Evolutionary conservation across 2,329 filamentous ascomycete species (phyloP).

Genomic region (Pestalotiopsis sp.): DNA sequence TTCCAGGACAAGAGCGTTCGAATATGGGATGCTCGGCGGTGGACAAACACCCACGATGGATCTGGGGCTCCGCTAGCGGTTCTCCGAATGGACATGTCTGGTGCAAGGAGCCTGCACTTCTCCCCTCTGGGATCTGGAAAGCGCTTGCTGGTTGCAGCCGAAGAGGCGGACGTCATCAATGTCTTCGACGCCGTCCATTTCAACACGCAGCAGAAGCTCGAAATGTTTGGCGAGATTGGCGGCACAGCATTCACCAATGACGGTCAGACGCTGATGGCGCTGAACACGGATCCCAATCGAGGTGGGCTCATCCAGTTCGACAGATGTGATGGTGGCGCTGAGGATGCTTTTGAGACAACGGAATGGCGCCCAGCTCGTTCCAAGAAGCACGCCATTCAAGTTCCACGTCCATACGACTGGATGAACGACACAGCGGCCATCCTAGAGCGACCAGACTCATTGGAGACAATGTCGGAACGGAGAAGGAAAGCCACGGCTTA

Average conservation of each 20-base stretch:
- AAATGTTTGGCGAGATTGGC: slow-evolving; percentile 76
- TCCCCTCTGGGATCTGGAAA: slow-evolving; percentile 71
- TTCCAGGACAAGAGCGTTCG: slow-evolving; percentile 75
- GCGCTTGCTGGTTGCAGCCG: slow-evolving; percentile 70
- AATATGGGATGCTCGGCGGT: slow-evolving; percentile 77
- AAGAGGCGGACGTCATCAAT: slow-evolving; percentile 74
- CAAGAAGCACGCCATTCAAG: slow-evolving; percentile 18
- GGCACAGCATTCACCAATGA: slow-evolving; percentile 69
- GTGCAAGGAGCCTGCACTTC: slow-evolving; percentile 70
- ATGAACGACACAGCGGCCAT: slow-evolving; percentile 25
- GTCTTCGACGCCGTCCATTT: slow-evolving; percentile 71
- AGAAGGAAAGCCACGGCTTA: slow-evolving; percentile 28
- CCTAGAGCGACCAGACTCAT: slow-evolving; percentile 22
- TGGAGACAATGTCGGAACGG: slow-evolving; percentile 29
- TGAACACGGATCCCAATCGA: slow-evolving; percentile 66
- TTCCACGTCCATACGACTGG: slow-evolving; percentile 30
- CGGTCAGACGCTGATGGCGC: slow-evolving; percentile 68
- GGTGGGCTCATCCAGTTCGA: slow-evolving; percentile 70
- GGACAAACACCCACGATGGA: slow-evolving; percentile 55
- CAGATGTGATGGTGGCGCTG: slow-evolving; percentile 41
- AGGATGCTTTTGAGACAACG: slow-evolving; percentile 32
- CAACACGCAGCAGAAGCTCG: slow-evolving; percentile 67
- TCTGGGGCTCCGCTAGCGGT: slow-evolving; percentile 50
- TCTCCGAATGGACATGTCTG: slow-evolving; percentile 67
- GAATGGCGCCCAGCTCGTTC: slow-evolving; percentile 9